phyloP scores from a whole-genome alignment of 2,329 filamentous ascomycete species.

The Colletotrichum euphorbiae region DNA sequence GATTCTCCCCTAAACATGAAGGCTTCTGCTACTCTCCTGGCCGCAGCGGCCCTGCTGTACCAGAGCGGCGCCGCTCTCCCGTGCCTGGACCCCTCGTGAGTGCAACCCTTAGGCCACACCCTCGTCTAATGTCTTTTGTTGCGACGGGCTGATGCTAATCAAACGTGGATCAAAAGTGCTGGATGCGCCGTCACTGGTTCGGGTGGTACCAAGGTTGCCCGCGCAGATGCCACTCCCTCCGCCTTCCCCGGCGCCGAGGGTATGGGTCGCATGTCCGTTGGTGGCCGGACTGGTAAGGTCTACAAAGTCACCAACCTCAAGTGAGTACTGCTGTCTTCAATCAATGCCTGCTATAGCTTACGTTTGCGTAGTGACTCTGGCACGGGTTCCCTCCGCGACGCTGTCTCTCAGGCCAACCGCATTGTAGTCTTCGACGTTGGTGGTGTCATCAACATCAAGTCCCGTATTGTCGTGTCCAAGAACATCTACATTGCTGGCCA shows the following conservation, averaged over 20 bases:
- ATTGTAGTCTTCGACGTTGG: conserved; percentile 63
- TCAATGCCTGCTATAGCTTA: not conserved
- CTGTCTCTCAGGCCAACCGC: conserved; percentile 59
- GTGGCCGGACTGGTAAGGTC: conserved; percentile 58
- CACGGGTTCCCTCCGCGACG: conserved; percentile 61
- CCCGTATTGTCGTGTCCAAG: conserved; percentile 58
- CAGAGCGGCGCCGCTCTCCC: conserved; percentile 22
- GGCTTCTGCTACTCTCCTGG: conserved; percentile 24
- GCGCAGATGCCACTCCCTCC: conserved; percentile 40
- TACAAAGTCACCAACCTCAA: conserved; percentile 62
- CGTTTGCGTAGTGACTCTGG: conserved; percentile 54
- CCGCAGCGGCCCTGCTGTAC: conserved; percentile 18
- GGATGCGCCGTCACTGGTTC: not conserved
- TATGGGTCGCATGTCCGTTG: conserved; percentile 59
- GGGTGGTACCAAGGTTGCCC: conserved; percentile 27
- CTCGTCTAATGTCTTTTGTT: not conserved
- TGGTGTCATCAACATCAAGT: conserved; percentile 60
- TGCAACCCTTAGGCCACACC: not conserved
- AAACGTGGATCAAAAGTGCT: conserved; percentile 4
- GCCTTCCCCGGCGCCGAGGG: conserved; percentile 64
- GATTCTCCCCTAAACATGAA: conserved; percentile 24
- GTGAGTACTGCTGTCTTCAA: conserved; percentile 33
- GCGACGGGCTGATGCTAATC: not conserved
- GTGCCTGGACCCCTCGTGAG: conserved; percentile 31
- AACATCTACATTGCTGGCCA: conserved; percentile 63